Evolutionary conservation across 169 alveolate species (phyloP), one percentile per base, ranked within the genome.

Genomic region (Eimeria acervulina): DNA sequence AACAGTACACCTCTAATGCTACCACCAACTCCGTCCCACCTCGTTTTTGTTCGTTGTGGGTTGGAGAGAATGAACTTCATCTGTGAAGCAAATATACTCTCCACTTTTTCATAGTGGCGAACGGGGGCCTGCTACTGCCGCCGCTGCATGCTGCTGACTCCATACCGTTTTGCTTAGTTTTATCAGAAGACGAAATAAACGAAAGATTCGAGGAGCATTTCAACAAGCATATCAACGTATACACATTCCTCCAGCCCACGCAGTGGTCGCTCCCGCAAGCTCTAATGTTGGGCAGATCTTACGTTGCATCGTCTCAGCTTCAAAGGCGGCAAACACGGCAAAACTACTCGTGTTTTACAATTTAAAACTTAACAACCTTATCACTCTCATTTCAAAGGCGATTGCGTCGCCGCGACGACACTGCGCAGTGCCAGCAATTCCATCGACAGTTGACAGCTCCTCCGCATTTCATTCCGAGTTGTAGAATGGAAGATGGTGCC

Each of bases 121-220:
- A n/a, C n/a, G n/a, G n/a, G n/a, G n/a, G n/a, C n/a, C 80, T 68
- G 80, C 42, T 68, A 47, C 80, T 8, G 80, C 33, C 36, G 74
- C 47, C 26, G 10, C 47, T n/a, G 76, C 19, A 8, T 10, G 76
- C 40, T n/a, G 40, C 40, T 8, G 6, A 31, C 1, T 68, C 2
- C 42, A 4, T 31, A 17, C 2, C 3, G 1, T 68, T 68, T 31
- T 1, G n/a, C 76, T 28, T 33, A 31, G 68, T n/a, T 13, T 31
- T 10, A 23, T 33, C 47, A n/a, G 23, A 68, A 15, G 47, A n/a
- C 6, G 0, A 33, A 13, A 68, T n/a, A 10, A 1, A 68, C n/a
- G 26, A 12, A 68, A 2, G 26, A 33, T 17, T 4, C 47, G 12
- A 17, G 47, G 26, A 68, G 31, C 13, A 68, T 33, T 68, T 68